These are phyloP conservation scores for Leccinum cinnamomeum DNA, from an alignment of 1,284 basidiomycete species.

Conservation along the genomic window DNA sequence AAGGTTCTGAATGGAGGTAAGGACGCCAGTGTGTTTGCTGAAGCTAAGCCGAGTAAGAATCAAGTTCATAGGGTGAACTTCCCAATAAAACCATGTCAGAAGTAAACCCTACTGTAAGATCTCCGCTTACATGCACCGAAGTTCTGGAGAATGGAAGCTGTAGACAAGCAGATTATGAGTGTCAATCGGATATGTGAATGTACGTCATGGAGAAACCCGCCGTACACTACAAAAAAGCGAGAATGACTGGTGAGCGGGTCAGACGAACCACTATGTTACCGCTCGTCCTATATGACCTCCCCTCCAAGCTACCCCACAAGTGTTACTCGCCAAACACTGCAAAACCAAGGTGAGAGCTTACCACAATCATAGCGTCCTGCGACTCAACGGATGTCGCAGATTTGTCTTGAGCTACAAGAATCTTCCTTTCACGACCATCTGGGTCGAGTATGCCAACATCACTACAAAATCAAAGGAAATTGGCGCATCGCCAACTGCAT, in stretches of 20 bases:
- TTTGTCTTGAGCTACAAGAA: slow-evolving; percentile 34
- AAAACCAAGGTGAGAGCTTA: neutral
- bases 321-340: neutral
- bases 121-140: neutral
- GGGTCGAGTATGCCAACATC: slow-evolving; percentile 35
- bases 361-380: neutral
- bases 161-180: neutral
- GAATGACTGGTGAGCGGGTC: neutral
- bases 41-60: neutral
- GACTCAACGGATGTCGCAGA: slow-evolving; percentile 10
- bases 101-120: neutral
- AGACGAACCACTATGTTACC: neutral
- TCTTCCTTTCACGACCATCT: slow-evolving; percentile 32
- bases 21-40: neutral
- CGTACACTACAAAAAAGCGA: neutral
- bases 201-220: neutral
- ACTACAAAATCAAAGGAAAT: slow-evolving; percentile 28
- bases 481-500: slow-evolving; percentile 24
- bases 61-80: neutral
- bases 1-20: neutral
- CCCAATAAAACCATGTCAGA: neutral
- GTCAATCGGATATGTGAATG: neutral
- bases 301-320: neutral
- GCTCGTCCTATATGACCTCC: neutral
- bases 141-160: neutral